Conservation (phyloP, 345 rosid genomes). For the Dipteronia dyeriana region DNA sequence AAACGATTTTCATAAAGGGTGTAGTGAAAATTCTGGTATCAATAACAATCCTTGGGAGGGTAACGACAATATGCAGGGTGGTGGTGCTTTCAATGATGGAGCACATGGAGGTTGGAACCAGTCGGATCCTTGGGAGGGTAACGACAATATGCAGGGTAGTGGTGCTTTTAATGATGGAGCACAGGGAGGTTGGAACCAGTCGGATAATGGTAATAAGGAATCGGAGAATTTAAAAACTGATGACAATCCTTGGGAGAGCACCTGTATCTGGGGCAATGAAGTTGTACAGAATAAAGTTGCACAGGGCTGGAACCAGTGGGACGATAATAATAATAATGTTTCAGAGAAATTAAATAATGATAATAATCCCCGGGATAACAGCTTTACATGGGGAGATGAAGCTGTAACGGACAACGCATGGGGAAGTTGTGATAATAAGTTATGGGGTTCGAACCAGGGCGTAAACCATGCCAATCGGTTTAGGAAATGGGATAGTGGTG, state of each 20-base stretch:
- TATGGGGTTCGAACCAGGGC: constrained; percentile 15
- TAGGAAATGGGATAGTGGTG: constrained; percentile 14
- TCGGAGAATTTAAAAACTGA: constrained; percentile 16
- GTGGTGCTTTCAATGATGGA: too few relatives aligned
- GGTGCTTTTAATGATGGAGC: constrained; percentile 22
- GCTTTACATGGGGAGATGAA: constrained; percentile 15
- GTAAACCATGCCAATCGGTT: neutral
- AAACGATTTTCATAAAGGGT: constrained; percentile 30
- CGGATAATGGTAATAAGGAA: constrained; percentile 25
- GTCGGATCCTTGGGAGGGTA: constrained; percentile 36
- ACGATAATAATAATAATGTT: neutral
- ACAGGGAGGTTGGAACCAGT: constrained; percentile 33
- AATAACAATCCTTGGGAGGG: constrained; percentile 43
- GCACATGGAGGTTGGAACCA: too few relatives aligned
- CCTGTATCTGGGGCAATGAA: constrained; percentile 33
- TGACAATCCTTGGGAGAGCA: constrained; percentile 50
- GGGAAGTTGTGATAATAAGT: constrained; percentile 18
- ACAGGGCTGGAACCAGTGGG: constrained; percentile 27
- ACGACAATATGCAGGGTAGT: constrained; percentile 18
- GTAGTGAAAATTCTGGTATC: constrained; percentile 19
- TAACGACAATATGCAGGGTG: constrained; percentile 9
- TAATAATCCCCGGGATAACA: constrained; percentile 21
- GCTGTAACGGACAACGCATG: constrained; percentile 1
- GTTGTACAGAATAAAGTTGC: constrained; percentile 26
- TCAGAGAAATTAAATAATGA: constrained; percentile 20